A percentile compares a stretch with the other conserved stretches of the same genome.
Conservation (phyloP, 306 rosid species). For the Trifolium dubium region DNA sequence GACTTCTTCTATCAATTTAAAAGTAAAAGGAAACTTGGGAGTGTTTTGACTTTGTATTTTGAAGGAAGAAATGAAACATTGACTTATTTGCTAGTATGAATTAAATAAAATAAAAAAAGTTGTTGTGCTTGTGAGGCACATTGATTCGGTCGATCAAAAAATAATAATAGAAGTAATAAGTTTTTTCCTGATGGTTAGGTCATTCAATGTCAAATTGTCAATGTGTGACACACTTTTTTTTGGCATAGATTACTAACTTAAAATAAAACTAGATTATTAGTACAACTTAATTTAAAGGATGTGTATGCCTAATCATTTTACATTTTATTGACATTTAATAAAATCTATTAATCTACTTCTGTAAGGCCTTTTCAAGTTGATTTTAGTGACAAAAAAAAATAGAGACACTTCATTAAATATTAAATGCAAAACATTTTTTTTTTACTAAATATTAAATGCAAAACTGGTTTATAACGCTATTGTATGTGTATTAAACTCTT, state of each 20-base stretch:
- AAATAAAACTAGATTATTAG: not conserved
- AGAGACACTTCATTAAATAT: no score
- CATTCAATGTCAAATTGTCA: not conserved
- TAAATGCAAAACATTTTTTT: no score
- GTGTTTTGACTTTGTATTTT: not conserved
- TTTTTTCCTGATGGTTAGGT: not conserved
- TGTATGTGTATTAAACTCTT: no score
- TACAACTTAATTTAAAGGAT: not conserved
- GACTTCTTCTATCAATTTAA: not conserved
- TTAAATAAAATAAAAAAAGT: not conserved
- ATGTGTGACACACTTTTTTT: not conserved
- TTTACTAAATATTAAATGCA: no score
- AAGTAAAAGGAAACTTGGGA: not conserved
- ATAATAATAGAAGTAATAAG: not conserved
- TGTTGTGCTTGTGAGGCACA: not conserved
- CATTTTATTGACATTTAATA: no score
- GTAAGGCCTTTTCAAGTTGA: no score
- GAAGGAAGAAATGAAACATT: not conserved
- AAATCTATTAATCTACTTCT: no score
- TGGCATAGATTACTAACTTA: slow-evolving; percentile 2
- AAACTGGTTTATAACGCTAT: no score
- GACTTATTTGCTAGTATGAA: not conserved
- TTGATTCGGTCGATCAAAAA: not conserved
- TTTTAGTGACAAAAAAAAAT: no score
- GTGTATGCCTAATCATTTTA: not conserved